These are phyloP conservation scores for Silene conica DNA, from an alignment of 148 eudicot species.

Conservation along the genomic window DNA sequence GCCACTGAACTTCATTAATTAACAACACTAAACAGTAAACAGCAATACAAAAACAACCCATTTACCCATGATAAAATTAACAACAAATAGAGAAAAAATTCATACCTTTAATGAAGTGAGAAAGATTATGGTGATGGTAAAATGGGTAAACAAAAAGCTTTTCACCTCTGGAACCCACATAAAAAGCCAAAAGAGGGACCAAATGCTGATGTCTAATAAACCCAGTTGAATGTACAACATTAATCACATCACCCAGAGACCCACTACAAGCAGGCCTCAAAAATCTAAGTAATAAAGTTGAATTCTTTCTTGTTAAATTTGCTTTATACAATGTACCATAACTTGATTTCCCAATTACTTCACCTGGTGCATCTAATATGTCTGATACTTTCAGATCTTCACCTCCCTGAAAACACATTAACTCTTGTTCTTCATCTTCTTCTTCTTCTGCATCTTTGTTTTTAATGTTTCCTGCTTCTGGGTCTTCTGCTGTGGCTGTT, in stretches of 20 bases:
- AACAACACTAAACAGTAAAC: neutral
- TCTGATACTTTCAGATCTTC: slow-evolving; percentile 63
- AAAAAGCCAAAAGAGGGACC: slow-evolving; percentile 73
- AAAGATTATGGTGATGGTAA: slow-evolving; percentile 46
- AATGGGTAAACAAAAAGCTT: slow-evolving; percentile 85
- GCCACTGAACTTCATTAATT: neutral
- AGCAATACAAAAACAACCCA: neutral
- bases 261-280: slow-evolving; percentile 77
- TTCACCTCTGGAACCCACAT: slow-evolving; percentile 79
- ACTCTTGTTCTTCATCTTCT: slow-evolving; percentile 29
- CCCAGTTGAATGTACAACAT: slow-evolving; percentile 49
- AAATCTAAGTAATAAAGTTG: slow-evolving; percentile 53
- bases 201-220: slow-evolving; percentile 59
- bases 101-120: slow-evolving; percentile 71
- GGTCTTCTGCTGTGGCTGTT: slow-evolving; percentile 10
- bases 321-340: slow-evolving; percentile 88
- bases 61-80: too few species aligned
- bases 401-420: slow-evolving; percentile 62
- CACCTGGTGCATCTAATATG: slow-evolving; percentile 92
- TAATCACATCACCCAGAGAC: slow-evolving; percentile 40
- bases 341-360: slow-evolving; percentile 87
- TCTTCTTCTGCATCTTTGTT: too few species aligned
- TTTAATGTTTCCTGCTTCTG: slow-evolving; percentile 12
- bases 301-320: slow-evolving; percentile 29
- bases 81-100: neutral